Conservation (phyloP, 1,139 yeast species). For the Geotrichum cucujoidarum region DNA sequence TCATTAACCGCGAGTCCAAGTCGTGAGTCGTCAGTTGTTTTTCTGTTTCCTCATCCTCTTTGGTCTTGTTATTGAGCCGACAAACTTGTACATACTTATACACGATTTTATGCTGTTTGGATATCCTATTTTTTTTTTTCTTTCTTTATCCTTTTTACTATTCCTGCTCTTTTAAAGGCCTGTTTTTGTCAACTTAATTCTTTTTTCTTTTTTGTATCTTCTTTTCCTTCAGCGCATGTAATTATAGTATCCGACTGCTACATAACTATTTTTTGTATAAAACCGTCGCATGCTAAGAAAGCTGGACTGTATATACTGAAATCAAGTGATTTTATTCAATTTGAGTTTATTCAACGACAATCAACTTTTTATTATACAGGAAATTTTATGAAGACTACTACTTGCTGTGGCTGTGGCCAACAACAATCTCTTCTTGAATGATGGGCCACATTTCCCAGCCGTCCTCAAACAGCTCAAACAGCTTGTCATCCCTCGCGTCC, state of each 20-base stretch:
- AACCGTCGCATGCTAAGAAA: too few relatives aligned
- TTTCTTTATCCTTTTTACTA: neutral
- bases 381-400: neutral
- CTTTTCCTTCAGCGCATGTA: too few relatives aligned
- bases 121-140: neutral
- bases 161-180: too few relatives aligned
- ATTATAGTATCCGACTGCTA: too few relatives aligned
- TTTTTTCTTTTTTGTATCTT: too few relatives aligned
- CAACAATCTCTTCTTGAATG: neutral
- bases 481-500: conserved; percentile 23
- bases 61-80: too few relatives aligned
- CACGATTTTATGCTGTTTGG: neutral
- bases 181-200: too few relatives aligned
- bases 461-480: conserved; percentile 38
- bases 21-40: neutral
- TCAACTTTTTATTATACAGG: neutral
- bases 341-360: too few relatives aligned
- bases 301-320: conserved; percentile 1
- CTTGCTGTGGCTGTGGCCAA: neutral
- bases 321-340: too few relatives aligned
- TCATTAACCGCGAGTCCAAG: conserved; percentile 38
- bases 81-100: neutral
- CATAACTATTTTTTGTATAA: too few relatives aligned
- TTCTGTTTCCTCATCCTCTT: neutral
- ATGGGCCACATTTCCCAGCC: conserved; percentile 36